These are phyloP conservation scores for Hordeum vulgare DNA, from an alignment of 176 grass and related monocot genomes.

Conservation along the genomic window MorexV3_pseudomolecules_assembly NC_058522.1:491933157-491933656, in stretches of 20 bases:
- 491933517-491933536: conserved; percentile 75
- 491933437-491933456: conserved; percentile 63
- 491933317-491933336: conserved; percentile 41
- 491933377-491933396: not conserved
- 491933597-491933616: not conserved
- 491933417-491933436: conserved; percentile 45
- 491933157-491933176: not conserved
- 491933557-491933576: conserved; percentile 47
- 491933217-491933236: not conserved
- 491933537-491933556: conserved; percentile 60
- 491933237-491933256: conserved; percentile 18
- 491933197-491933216: conserved; percentile 6
- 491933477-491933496: conserved; percentile 62
- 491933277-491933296: conserved; percentile 50
- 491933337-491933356: conserved; percentile 35
- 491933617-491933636: not conserved
- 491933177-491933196: not conserved
- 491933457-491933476: conserved; percentile 35
- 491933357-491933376: not conserved
- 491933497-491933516: conserved; percentile 64
- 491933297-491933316: conserved; percentile 31
- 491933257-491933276: conserved; percentile 58
- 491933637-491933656: not conserved
- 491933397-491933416: conserved; percentile 34
- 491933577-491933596: not conserved